Percentiles rank a stretch among this genome's conserved stretches.
These are phyloP conservation scores for Neoascochyta sp. DNA, from an alignment of 2,329 filamentous ascomycete genomes.

Conservation along the genomic window DNA sequence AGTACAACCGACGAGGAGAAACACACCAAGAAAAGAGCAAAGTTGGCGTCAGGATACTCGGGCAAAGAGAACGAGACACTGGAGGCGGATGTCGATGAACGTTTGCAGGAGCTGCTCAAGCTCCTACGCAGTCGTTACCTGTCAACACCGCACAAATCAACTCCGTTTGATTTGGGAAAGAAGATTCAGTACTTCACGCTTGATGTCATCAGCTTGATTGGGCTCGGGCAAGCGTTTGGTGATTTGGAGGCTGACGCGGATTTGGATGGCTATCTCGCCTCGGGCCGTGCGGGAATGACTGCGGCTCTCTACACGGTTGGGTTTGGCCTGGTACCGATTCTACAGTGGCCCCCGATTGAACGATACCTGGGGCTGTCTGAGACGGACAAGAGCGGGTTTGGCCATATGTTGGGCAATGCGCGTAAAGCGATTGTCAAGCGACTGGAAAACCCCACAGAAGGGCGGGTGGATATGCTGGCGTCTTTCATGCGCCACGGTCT, in stretches of 20 bases:
- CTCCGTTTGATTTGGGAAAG: constrained; percentile 43
- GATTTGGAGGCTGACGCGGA: constrained; percentile 49
- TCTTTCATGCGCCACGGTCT: constrained; percentile 49
- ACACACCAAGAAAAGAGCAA: constrained; percentile 41
- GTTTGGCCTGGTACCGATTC: constrained; percentile 10
- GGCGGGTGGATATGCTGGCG: constrained; percentile 52
- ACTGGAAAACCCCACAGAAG: constrained; percentile 37
- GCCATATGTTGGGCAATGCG: constrained; percentile 19
- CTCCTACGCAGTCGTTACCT: constrained; percentile 48
- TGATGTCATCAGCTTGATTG: constrained; percentile 52
- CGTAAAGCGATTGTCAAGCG: constrained; percentile 17
- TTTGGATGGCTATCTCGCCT: constrained; percentile 43
- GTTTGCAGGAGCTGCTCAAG: constrained; percentile 44
- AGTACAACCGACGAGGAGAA: constrained; percentile 46
- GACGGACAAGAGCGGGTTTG: constrained; percentile 31
- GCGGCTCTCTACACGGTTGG: constrained; percentile 5
- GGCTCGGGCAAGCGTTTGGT: constrained; percentile 51
- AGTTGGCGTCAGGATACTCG: constrained; percentile 51
- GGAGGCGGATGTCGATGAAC: constrained; percentile 48
- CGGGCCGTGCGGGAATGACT: constrained; percentile 33
- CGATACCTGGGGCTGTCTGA: constrained; percentile 20
- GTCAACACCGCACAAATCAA: constrained; percentile 6
- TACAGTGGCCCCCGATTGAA: constrained; percentile 18
- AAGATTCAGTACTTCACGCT: constrained; percentile 53
- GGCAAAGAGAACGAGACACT: constrained; percentile 52